These are phyloP conservation scores for Yamadazyma nakazawae DNA, from an alignment of 805 yeast genomes.

Conservation along the genomic window DNA sequence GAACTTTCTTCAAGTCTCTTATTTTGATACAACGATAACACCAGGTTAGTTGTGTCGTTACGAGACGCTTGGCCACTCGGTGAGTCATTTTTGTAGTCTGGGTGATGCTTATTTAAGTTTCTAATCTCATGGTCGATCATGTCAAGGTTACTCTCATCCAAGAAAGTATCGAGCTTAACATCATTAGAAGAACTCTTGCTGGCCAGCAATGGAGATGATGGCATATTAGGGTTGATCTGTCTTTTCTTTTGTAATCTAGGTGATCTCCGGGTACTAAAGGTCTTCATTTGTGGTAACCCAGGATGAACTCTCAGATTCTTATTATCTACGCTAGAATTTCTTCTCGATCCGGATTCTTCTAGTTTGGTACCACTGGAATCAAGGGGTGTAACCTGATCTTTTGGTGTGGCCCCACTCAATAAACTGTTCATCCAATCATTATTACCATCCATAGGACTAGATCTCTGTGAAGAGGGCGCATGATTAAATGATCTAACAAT, in stretches of 20 bases:
- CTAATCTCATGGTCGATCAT: conserved; percentile 21
- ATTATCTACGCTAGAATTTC: conserved; percentile 2
- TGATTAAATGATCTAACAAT: conserved; percentile 25
- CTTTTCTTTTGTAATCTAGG: conserved; percentile 22
- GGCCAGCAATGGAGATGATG: conserved; percentile 35
- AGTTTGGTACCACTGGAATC: conserved; percentile 4
- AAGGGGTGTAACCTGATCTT: conserved; percentile 21
- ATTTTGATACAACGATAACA: conserved; percentile 13
- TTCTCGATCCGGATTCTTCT: not conserved
- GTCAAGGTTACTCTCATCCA: conserved; percentile 15
- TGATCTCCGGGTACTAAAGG: conserved; percentile 24
- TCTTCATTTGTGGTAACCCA: conserved; percentile 29
- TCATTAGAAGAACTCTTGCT: conserved; percentile 11
- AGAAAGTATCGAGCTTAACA: conserved; percentile 15
- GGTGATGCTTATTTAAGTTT: conserved; percentile 12
- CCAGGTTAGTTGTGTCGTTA: conserved; percentile 34
- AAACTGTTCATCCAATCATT: conserved; percentile 42
- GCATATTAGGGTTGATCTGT: conserved; percentile 18
- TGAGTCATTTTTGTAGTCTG: conserved; percentile 22
- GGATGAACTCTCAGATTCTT: conserved; percentile 16
- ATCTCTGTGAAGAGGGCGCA: conserved; percentile 22
- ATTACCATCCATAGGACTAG: conserved; percentile 32
- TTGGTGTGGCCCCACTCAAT: conserved; percentile 43
- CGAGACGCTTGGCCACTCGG: conserved; percentile 34
- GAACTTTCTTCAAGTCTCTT: conserved; percentile 12